Conservation (phyloP, 228 moss, liverwort and hornwort genomes). For the Sphagnum fallax region DNA sequence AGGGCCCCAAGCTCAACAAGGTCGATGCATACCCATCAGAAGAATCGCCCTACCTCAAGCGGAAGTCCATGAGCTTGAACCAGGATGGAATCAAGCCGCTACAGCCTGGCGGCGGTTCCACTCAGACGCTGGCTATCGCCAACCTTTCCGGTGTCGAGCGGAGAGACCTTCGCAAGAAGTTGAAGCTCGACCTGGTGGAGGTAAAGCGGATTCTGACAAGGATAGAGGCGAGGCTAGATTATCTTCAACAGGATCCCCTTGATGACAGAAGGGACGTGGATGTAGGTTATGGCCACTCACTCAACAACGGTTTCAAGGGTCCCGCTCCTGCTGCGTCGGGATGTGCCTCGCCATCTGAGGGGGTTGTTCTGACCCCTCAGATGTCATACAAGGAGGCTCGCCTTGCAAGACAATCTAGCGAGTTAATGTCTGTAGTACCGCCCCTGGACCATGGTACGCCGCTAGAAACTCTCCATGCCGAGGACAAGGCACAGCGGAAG, state of each 20-base stretch:
- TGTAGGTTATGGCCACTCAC: constrained; percentile 5
- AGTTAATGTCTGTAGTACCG: constrained; percentile 5
- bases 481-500: constrained; percentile 14
- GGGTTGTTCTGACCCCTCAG: constrained; percentile 7
- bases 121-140: neutral
- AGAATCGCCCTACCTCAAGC: constrained; percentile 5
- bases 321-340: constrained; percentile 5
- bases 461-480: constrained; percentile 4
- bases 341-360: constrained; percentile 10
- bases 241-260: neutral
- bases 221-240: constrained; percentile 17
- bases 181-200: constrained; percentile 13
- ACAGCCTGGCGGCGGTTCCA: constrained; percentile 15
- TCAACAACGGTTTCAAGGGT: constrained; percentile 11
- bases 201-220: constrained; percentile 11
- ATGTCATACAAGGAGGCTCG: constrained; percentile 4
- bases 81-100: constrained; percentile 16
- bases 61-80: constrained; percentile 25
- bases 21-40: neutral
- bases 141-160: constrained; percentile 10
- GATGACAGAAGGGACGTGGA: constrained; percentile 1
- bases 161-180: constrained; percentile 17
- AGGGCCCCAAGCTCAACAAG: constrained; percentile 7
- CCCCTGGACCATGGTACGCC: constrained; percentile 19
- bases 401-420: constrained; percentile 15